Base-by-base conservation (phyloP, 352 stramenopile genomes). In the Elongisporangium anandrum region DNA sequence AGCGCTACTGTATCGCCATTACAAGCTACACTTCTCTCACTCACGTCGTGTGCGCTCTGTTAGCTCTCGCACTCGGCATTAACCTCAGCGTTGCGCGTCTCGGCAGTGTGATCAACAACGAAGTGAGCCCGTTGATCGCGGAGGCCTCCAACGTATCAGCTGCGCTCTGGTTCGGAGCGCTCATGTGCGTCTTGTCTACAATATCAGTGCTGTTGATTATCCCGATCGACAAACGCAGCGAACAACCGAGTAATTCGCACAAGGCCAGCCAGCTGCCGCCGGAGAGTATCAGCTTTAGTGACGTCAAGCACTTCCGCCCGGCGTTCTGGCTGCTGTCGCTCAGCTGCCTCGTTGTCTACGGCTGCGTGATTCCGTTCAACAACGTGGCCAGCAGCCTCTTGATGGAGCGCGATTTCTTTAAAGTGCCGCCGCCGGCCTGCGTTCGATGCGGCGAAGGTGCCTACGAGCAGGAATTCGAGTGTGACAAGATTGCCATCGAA, bases 281-380 rank as follows among this genome's bases (percentile, higher is more conserved):
- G 13, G 73, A 88, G 55, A 77, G 63, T 45, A 87, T 92, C 62
- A 81, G 75, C 56, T 79, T 92, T 26, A 79, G 77, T 59, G 81
- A 94, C 57, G 66, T 94, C 20, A 84, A 85, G 50, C 73, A 92
- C 50, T 94, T 94, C 57, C 79, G 79, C 0, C 82, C 81, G 24
- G 75, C 89, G 0, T 98, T 97, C 62, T 98, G 89, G 90, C 65
- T 97, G 4, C 62, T 98, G 16, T 82, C 79, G 7, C 59, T 97
- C n/a, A 93, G 79, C 54, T 98, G 90, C 60, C 69, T 98, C 50
- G 84, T 97, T 2, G 81, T 97, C 13, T 98, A 98, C 56, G 93
- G 90, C 34, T 96, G 87, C 57, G 88, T 98, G 10, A 87, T 98
- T 19, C 93, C 94, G 22, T 98, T 98, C 62, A 98, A 98, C 66